A percentile compares a stretch with the other conserved stretches of the same genome.
These are phyloP conservation scores for Orbilia oligospora DNA, from an alignment of 2,329 filamentous ascomycete genomes.

Conservation along the genomic window DNA sequence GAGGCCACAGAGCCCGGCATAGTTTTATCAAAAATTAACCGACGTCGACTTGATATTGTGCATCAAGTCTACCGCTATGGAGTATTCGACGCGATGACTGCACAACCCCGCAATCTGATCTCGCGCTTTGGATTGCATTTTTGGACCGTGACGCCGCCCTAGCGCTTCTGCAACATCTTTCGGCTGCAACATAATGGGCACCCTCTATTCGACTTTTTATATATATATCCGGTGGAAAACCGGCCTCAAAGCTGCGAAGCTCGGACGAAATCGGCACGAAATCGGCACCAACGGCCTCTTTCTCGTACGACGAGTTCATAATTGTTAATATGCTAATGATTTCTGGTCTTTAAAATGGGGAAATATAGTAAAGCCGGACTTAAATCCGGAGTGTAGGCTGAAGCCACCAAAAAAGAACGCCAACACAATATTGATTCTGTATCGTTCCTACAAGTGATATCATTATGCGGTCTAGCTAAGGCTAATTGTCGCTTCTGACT, in stretches of 20 bases:
- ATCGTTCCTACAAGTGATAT: not conserved
- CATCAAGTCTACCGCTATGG: not conserved
- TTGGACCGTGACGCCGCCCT: not conserved
- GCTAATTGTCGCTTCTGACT: not conserved
- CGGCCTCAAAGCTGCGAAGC: not conserved
- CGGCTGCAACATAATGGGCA: not conserved
- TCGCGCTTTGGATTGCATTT: constrained; percentile 11
- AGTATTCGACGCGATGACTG: not conserved
- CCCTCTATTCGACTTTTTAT: not conserved
- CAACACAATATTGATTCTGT: constrained; percentile 3
- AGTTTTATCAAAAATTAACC: not conserved
- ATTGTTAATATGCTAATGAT: not conserved
- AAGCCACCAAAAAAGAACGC: too few relatives aligned
- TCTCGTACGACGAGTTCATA: not conserved
- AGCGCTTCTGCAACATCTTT: not conserved
- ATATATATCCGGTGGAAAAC: not conserved
- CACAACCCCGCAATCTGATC: constrained; percentile 5
- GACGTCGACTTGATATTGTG: not conserved
- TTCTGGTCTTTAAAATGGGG: constrained; percentile 11
- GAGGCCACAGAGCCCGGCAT: constrained; percentile 53
- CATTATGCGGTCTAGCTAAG: not conserved
- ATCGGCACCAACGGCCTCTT: constrained; percentile 9
- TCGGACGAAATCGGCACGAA: not conserved
- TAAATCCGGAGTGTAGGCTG: constrained; percentile 25
- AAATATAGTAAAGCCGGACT: constrained; percentile 36